These are phyloP conservation scores for Angophora floribunda DNA, from an alignment of 345 rosid genomes.

Conservation along the genomic window DNA sequence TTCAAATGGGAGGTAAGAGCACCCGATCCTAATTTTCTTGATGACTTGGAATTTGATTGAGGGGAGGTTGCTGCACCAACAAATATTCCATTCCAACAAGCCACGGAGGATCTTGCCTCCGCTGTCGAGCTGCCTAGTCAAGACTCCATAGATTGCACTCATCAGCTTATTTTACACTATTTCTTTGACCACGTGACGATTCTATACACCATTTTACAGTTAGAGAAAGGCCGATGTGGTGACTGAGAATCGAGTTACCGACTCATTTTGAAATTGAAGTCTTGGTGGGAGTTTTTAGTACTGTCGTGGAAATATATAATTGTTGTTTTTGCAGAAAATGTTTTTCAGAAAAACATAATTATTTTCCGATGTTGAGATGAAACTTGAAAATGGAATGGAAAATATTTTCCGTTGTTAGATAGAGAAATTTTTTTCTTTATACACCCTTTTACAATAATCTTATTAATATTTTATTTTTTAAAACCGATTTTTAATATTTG, in stretches of 20 bases:
- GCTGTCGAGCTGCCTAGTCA: slow-evolving; percentile 37
- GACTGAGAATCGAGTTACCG: neutral
- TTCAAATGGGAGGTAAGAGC: slow-evolving; percentile 39
- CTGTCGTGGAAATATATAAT: neutral
- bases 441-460: no score
- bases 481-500: no score
- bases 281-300: neutral
- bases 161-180: neutral
- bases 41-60: slow-evolving; percentile 30
- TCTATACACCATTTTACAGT: neutral
- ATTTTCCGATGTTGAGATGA: no score
- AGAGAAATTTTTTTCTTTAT: no score
- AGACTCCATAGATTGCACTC: neutral
- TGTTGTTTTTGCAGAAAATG: no score
- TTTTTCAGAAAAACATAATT: no score
- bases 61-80: slow-evolving; percentile 33
- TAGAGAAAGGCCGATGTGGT: neutral
- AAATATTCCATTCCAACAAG: slow-evolving; percentile 30
- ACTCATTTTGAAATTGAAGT: neutral
- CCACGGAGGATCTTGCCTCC: slow-evolving; percentile 39
- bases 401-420: no score
- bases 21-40: slow-evolving; percentile 25
- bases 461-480: no score
- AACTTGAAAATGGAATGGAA: no score
- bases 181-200: neutral